Evolutionary conservation across 768 basidiomycete genomes (phyloP).

Genomic region (Boletus pseudopeckii): DNA sequence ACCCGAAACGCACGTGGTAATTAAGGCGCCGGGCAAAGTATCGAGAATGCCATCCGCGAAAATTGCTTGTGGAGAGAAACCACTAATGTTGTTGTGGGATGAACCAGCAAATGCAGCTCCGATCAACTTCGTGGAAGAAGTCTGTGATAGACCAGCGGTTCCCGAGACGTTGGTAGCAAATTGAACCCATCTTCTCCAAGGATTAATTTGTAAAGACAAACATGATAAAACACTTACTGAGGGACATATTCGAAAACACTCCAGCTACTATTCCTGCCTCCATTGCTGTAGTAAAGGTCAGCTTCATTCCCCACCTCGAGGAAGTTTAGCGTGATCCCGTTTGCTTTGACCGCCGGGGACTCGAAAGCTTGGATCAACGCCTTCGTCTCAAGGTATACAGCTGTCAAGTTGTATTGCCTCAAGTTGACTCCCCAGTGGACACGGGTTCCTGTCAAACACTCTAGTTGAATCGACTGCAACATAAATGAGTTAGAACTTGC

Average conservation of each 20-base stretch:
- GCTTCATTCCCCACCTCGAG: conserved; percentile 64
- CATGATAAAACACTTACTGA: conserved; percentile 38
- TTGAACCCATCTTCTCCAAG: conserved; percentile 44
- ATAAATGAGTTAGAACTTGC: conserved; percentile 27
- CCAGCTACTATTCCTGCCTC: conserved; percentile 38
- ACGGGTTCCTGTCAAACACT: conserved; percentile 45
- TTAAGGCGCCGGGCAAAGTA: conserved; percentile 45
- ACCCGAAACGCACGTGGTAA: conserved; percentile 45
- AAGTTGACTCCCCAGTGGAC: conserved; percentile 70
- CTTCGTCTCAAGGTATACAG: conserved; percentile 44
- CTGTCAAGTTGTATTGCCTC: conserved; percentile 50
- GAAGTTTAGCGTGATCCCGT: conserved; percentile 49
- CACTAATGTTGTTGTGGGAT: conserved; percentile 30
- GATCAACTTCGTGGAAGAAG: conserved; percentile 44
- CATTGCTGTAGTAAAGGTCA: conserved; percentile 50
- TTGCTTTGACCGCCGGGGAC: conserved; percentile 35
- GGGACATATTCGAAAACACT: conserved; percentile 43
- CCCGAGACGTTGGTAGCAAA: conserved; percentile 49
- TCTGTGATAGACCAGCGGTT: conserved; percentile 36
- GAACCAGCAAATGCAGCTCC: conserved; percentile 50
- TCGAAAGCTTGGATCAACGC: conserved; percentile 49
- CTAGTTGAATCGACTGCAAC: neutral
- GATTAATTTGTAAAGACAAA: neutral
- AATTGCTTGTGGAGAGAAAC: conserved; percentile 61
- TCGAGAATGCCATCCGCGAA: conserved; percentile 50